Conservation (phyloP, 768 basidiomycete genomes). For the Tulasnella sp. region DNA sequence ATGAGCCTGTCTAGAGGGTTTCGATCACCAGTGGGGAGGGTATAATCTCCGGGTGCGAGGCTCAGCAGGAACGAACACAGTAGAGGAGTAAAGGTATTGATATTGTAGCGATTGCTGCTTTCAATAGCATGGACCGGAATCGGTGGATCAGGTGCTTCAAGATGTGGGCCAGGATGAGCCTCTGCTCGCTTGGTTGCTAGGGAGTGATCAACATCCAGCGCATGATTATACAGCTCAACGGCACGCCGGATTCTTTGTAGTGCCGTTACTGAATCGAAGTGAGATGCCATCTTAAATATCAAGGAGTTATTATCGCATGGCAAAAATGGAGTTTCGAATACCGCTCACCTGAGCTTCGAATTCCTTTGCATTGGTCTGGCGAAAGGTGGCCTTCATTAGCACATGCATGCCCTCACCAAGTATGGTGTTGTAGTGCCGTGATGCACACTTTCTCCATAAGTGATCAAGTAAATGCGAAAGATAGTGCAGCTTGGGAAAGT, state of each 20-base stretch:
- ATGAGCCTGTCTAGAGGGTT: neutral
- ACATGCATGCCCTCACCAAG: slow-evolving; percentile 14
- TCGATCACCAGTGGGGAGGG: neutral
- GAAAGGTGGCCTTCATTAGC: neutral
- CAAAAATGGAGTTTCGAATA: neutral
- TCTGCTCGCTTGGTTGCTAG: neutral
- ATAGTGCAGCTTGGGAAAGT: slow-evolving; percentile 6
- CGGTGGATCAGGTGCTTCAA: neutral
- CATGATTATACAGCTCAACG: neutral
- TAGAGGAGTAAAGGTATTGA: neutral
- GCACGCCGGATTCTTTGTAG: neutral
- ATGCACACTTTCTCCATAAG: neutral
- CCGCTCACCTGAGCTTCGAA: neutral
- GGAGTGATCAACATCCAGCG: no score
- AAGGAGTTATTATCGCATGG: neutral
- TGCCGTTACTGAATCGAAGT: neutral
- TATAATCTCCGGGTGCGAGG: no score
- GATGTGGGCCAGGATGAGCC: neutral
- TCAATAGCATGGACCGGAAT: neutral
- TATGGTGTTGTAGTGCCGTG: slow-evolving; percentile 7
- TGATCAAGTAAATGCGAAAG: neutral
- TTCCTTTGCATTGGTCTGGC: slow-evolving; percentile 1
- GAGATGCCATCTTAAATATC: neutral
- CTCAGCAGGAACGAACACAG: neutral
- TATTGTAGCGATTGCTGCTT: neutral